These are phyloP conservation scores for Sphaerosporella brunnea DNA, from an alignment of 495 filamentous ascomycete species.

Conservation along the genomic window DNA sequence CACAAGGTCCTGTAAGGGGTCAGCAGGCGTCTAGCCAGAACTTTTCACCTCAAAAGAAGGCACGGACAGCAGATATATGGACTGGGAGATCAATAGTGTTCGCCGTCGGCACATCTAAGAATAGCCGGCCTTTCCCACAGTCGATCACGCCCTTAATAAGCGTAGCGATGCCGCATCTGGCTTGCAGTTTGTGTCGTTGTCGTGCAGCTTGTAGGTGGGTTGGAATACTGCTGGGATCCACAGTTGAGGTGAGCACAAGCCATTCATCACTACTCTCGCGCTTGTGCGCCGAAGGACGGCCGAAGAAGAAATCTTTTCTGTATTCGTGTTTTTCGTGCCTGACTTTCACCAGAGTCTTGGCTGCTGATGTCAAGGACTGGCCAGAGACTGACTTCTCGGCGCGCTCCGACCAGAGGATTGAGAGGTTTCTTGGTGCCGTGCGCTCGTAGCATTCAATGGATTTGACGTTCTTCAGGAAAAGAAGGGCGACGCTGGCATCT, in stretches of 20 bases:
- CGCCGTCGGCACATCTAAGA: slow-evolving; percentile 26
- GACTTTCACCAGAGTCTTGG: too few species aligned
- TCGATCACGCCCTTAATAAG: too few species aligned
- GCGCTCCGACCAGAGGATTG: too few species aligned
- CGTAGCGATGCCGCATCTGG: slow-evolving; percentile 29
- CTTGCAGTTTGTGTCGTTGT: slow-evolving; percentile 22
- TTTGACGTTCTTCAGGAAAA: slow-evolving; percentile 6
- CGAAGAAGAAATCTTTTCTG: background rate
- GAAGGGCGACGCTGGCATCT: slow-evolving; percentile 8
- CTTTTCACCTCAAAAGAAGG: too few species aligned
- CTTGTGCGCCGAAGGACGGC: background rate
- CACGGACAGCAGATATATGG: slow-evolving; percentile 24
- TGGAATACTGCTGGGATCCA: slow-evolving; percentile 1
- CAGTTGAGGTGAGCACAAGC: background rate
- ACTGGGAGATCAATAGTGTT: slow-evolving; percentile 1
- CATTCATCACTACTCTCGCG: background rate
- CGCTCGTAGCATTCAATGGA: background rate
- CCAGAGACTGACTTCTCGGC: too few species aligned
- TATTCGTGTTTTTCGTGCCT: too few species aligned
- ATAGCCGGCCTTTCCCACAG: slow-evolving; percentile 25
- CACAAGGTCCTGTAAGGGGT: slow-evolving; percentile 5
- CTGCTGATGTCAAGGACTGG: too few species aligned
- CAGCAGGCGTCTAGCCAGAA: background rate
- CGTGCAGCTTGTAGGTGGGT: slow-evolving; percentile 10
- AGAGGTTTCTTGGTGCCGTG: too few species aligned